A percentile compares a stretch with the other conserved stretches of the same genome.
These are phyloP conservation scores for Ophiostoma sp. DNA, from an alignment of 2,329 filamentous ascomycete genomes.

Conservation along the genomic window DNA sequence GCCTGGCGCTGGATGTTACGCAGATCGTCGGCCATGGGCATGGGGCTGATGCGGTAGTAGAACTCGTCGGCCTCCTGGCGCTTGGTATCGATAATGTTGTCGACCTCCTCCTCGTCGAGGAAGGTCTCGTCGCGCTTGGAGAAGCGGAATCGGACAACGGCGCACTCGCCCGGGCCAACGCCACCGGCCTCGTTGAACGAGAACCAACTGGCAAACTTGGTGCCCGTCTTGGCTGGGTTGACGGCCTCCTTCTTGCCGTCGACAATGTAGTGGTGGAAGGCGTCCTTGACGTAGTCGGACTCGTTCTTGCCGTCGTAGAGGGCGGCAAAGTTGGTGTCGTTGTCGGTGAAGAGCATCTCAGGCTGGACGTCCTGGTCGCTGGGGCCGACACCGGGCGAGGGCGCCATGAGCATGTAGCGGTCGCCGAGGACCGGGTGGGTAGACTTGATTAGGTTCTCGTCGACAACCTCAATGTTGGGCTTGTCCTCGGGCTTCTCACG, in stretches of 20 bases:
- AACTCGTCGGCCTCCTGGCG: slow-evolving; percentile 94
- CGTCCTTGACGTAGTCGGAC: slow-evolving; percentile 88
- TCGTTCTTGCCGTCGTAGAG: slow-evolving; percentile 79
- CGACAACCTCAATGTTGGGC: slow-evolving; percentile 69
- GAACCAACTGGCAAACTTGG: slow-evolving; percentile 90
- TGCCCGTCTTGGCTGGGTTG: slow-evolving; percentile 78
- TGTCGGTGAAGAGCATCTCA: slow-evolving; percentile 87
- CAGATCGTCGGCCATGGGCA: slow-evolving; percentile 90
- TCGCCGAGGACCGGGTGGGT: slow-evolving; percentile 79
- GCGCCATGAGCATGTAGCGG: slow-evolving; percentile 80
- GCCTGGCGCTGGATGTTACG: slow-evolving; percentile 95
- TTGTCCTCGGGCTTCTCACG: slow-evolving; percentile 73
- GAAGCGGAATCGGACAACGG: slow-evolving; percentile 89
- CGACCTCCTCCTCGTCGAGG: slow-evolving; percentile 89
- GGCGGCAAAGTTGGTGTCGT: slow-evolving; percentile 81
- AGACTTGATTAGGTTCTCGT: slow-evolving; percentile 70
- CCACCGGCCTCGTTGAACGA: slow-evolving; percentile 87
- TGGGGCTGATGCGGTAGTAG: slow-evolving; percentile 87
- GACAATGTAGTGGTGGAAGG: slow-evolving; percentile 86
- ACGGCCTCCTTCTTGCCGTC: slow-evolving; percentile 76
- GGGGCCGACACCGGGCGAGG: slow-evolving; percentile 80
- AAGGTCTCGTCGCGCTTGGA: slow-evolving; percentile 74
- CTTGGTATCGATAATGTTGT: slow-evolving; percentile 83
- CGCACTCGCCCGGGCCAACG: slow-evolving; percentile 86
- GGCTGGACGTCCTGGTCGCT: slow-evolving; percentile 83